phyloP scores from a whole-genome alignment of 768 basidiomycete species.

The Crepidotus variabilis region DNA sequence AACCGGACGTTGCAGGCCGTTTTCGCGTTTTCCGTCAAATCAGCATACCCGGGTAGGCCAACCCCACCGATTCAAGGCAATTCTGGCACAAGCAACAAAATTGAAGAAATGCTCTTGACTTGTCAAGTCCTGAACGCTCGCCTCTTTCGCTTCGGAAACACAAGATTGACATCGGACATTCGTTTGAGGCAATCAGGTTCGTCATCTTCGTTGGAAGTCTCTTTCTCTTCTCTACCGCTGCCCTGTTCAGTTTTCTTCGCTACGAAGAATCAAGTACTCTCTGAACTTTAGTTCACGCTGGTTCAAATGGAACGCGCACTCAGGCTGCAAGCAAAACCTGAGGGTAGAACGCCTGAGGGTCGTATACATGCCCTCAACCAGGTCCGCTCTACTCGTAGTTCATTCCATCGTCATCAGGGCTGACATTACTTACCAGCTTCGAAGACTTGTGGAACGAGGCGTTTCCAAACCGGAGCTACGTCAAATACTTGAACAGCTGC shows the following conservation, averaged over 20 bases:
- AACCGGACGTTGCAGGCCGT: no score
- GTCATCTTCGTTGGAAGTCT: conserved; percentile 14
- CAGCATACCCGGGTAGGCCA: no score
- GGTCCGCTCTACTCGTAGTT: conserved; percentile 39
- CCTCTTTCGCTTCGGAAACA: conserved; percentile 77
- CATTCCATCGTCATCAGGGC: neutral
- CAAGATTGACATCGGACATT: conserved; percentile 84
- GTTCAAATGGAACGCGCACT: conserved; percentile 73
- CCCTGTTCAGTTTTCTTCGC: neutral
- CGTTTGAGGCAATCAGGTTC: conserved; percentile 64
- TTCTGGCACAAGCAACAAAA: conserved; percentile 79
- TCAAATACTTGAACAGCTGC: conserved; percentile 71
- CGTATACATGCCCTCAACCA: conserved; percentile 81
- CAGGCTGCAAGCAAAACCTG: conserved; percentile 72
- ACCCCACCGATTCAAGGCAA: conserved; percentile 87
- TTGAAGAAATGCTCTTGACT: conserved; percentile 96
- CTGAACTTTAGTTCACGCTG: conserved; percentile 78
- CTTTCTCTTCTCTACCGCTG: conserved; percentile 2
- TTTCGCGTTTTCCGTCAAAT: no score
- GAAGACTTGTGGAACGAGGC: conserved; percentile 70
- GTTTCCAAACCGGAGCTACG: conserved; percentile 77
- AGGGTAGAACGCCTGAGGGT: conserved; percentile 60
- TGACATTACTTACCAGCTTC: conserved; percentile 41
- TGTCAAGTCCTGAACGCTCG: conserved; percentile 81
- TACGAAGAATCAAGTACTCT: conserved; percentile 72